These are phyloP conservation scores for Wickerhamomyces sp. DNA, from an alignment of 1,139 yeast species.

Conservation along the genomic window DNA sequence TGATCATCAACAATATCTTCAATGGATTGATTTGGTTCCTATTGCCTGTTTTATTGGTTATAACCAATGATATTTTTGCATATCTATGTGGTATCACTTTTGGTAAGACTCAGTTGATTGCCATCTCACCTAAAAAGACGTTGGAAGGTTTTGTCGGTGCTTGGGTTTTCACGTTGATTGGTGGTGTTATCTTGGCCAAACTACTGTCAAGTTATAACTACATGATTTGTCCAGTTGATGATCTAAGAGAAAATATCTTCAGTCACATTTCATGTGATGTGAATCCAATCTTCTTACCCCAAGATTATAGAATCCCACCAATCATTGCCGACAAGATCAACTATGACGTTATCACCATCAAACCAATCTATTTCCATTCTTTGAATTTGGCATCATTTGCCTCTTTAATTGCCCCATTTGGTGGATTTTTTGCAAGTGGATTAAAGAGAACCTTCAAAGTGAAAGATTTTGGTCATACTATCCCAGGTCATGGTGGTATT, in stretches of 20 bases:
- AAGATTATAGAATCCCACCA: constrained; percentile 70
- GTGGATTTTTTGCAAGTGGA: constrained; percentile 97
- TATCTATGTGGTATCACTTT: constrained; percentile 95
- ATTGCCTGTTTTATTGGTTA: constrained; percentile 85
- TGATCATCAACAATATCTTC: constrained; percentile 83
- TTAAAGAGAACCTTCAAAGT: constrained; percentile 95
- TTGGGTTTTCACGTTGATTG: constrained; percentile 85
- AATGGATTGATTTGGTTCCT: constrained; percentile 94
- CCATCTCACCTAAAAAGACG: constrained; percentile 93
- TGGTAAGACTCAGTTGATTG: constrained; percentile 89
- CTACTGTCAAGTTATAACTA: constrained; percentile 63
- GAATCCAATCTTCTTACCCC: constrained; percentile 82
- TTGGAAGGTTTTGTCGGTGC: constrained; percentile 98
- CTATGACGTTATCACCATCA: constrained; percentile 49
- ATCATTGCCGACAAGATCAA: constrained; percentile 47
- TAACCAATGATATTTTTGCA: constrained; percentile 93
- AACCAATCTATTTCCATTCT: constrained; percentile 89
- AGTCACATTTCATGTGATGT: constrained; percentile 70
- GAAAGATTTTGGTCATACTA: constrained; percentile 87
- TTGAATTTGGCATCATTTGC: constrained; percentile 89
- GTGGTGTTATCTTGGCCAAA: constrained; percentile 63
- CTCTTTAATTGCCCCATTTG: constrained; percentile 95
- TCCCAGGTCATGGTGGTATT: constrained; percentile 98
- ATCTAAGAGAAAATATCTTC: constrained; percentile 52
- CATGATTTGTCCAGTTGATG: constrained; percentile 83